Base-by-base conservation (phyloP, 169 alveolate genomes). In the Sarcocystis neurona region DNA sequence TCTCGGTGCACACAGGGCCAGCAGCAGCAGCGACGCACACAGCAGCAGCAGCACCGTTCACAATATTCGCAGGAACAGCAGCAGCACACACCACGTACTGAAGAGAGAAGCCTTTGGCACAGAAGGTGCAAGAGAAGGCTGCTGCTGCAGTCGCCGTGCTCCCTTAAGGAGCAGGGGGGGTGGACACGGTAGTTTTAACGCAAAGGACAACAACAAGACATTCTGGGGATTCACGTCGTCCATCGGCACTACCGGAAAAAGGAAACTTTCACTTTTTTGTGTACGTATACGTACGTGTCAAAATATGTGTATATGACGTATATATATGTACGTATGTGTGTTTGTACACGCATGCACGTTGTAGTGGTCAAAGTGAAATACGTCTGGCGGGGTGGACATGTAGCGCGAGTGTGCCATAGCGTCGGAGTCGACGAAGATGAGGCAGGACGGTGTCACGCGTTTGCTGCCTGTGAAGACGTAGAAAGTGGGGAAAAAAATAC, bases 31-130 rank as follows among this genome's bases (percentile, higher is more conserved):
- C 79, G 37, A n/a, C 23, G 37, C 4, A 30, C 30, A 3, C 23
- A 70, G 44, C 79, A 70, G 79, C 47, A 70, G 20, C 63, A 53
- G 63, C 79, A 12, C 30, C 48, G 37, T 41, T 47, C 30, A 32
- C 79, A 70, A 47, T 47, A 70, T 41, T 47, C 30, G 46, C 30
- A 70, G 79, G 32, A 70, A 39, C 79, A 70, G 79, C 79, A 70
- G 46, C 32, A 70, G 79, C 79, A 70, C 50, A 41, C 30, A 47
- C 79, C 30, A 39, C 79, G 37, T 27, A 41, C 30, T 5, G 79
- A 70, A 15, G 79, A n/a, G 2, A 30, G 3, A 41, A 70, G 79
- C 79, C 30, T 4, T 20, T 32, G 37, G 46, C 46, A 4, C 79
- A 34, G 79, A 70, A 30, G 79, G 37, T 70, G 23, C 37, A 30